phyloP scores from a whole-genome alignment of 139 green algal genomes.

The Auxenochlorella pyrenoidosa region DNA sequence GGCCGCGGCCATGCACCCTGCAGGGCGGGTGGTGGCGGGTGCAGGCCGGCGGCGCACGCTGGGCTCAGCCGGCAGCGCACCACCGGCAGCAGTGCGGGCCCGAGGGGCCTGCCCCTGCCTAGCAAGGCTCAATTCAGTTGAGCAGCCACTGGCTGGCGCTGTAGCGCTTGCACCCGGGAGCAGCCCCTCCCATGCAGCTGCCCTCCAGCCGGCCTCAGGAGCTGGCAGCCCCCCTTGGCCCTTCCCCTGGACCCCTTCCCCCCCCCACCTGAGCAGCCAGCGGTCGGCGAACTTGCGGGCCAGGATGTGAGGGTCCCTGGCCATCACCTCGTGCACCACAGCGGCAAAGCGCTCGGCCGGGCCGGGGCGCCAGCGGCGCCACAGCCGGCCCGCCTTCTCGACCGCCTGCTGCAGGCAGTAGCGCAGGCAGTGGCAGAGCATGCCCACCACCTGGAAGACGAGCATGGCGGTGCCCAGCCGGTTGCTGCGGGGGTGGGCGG shows the following conservation, averaged over 20 bases:
- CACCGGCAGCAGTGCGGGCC: no score
- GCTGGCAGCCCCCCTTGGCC: no score
- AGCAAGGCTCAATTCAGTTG: no score
- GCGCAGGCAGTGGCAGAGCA: neutral
- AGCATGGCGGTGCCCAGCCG: conserved; percentile 15
- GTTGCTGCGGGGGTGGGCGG: conserved; percentile 4
- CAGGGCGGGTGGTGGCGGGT: neutral
- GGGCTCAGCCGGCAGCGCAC: no score
- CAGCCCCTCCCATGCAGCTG: no score
- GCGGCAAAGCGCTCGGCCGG: conserved; percentile 13
- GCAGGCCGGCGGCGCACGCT: neutral
- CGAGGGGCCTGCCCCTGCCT: no score
- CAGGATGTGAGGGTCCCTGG: neutral
- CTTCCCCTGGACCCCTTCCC: no score
- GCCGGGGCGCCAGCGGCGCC: neutral
- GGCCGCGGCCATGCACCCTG: conserved; percentile 17
- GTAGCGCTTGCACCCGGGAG: no score
- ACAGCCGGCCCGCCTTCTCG: no score
- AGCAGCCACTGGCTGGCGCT: no score
- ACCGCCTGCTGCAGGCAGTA: neutral
- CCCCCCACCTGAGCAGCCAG: conserved; percentile 24
- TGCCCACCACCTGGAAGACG: neutral
- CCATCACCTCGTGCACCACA: neutral
- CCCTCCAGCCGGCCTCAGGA: no score
- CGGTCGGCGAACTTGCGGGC: conserved; percentile 30